phyloP scores from a whole-genome alignment of 2,329 filamentous ascomycete genomes.

The Dactylellina leptospora region DNA sequence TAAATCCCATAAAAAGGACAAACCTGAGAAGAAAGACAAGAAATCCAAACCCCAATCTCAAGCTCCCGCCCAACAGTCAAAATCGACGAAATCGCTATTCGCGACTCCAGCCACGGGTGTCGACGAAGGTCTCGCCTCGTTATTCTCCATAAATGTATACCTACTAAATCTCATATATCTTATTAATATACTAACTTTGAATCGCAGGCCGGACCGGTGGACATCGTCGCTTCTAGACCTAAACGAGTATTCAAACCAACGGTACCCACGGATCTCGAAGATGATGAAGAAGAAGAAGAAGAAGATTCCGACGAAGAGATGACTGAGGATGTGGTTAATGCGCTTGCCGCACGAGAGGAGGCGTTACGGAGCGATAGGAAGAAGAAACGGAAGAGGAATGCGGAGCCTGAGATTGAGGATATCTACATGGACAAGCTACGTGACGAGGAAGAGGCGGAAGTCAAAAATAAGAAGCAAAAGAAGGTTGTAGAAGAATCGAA shows the following conservation, averaged over 20 bases:
- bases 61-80: background rate
- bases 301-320: constrained; percentile 37
- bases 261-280: background rate
- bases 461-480: constrained; percentile 60
- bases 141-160: constrained; percentile 38
- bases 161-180: background rate
- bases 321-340: constrained; percentile 23
- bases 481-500: constrained; percentile 58
- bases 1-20: constrained; percentile 11
- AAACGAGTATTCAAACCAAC: constrained; percentile 1
- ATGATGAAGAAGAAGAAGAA: constrained; percentile 22
- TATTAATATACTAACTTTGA: background rate
- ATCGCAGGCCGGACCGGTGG: constrained; percentile 27
- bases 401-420: constrained; percentile 36
- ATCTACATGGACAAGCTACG: constrained; percentile 62
- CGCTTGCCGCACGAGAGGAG: constrained; percentile 33
- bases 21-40: constrained; percentile 39
- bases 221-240: constrained; percentile 21
- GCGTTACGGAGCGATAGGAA: constrained; percentile 56
- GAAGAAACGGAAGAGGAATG: constrained; percentile 54
- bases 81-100: constrained; percentile 37
- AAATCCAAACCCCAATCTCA: background rate
- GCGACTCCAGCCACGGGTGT: constrained; percentile 18
- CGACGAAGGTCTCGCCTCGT: constrained; percentile 40
- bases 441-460: constrained; percentile 61